These are phyloP conservation scores for Helotiales sp. DNA, from an alignment of 2,329 filamentous ascomycete species.

Conservation along the genomic window DNA sequence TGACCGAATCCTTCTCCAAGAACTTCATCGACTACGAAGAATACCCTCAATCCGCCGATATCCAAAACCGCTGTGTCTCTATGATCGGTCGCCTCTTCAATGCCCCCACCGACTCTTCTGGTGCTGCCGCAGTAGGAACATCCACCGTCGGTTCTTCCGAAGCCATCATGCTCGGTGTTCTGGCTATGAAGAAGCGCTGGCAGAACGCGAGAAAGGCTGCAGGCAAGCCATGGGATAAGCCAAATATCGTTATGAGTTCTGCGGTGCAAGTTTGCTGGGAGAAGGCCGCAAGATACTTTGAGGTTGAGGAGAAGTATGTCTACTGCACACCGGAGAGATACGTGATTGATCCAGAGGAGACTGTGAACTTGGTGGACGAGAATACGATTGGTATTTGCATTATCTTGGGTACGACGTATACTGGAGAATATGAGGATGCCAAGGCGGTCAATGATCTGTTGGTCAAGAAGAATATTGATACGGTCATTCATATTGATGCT, in stretches of 20 bases:
- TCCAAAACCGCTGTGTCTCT: constrained; percentile 88
- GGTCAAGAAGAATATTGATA: constrained; percentile 70
- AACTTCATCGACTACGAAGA: constrained; percentile 94
- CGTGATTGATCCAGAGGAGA: constrained; percentile 63
- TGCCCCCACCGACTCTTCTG: constrained; percentile 58
- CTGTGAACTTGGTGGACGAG: constrained; percentile 61
- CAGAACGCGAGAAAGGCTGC: constrained; percentile 80
- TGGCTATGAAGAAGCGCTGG: constrained; percentile 97
- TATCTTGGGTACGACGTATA: constrained; percentile 92
- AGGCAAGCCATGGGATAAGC: constrained; percentile 76
- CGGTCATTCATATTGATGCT: constrained; percentile 91
- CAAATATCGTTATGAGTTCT: constrained; percentile 94
- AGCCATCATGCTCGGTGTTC: constrained; percentile 76
- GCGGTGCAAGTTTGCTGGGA: constrained; percentile 98
- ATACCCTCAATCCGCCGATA: constrained; percentile 77
- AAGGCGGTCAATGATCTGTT: constrained; percentile 90
- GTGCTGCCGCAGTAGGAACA: constrained; percentile 74
- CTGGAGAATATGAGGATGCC: constrained; percentile 92
- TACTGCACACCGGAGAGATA: constrained; percentile 62
- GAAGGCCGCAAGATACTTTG: constrained; percentile 86
- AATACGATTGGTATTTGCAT: constrained; percentile 88
- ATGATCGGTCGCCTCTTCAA: constrained; percentile 92
- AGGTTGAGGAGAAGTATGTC: constrained; percentile 84
- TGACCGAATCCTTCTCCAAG: constrained; percentile 88
- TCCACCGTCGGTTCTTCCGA: constrained; percentile 89